Evolutionary conservation across 2,329 filamentous ascomycete genomes (phyloP).

Genomic region (Aphanoascus verrucosus): DNA sequence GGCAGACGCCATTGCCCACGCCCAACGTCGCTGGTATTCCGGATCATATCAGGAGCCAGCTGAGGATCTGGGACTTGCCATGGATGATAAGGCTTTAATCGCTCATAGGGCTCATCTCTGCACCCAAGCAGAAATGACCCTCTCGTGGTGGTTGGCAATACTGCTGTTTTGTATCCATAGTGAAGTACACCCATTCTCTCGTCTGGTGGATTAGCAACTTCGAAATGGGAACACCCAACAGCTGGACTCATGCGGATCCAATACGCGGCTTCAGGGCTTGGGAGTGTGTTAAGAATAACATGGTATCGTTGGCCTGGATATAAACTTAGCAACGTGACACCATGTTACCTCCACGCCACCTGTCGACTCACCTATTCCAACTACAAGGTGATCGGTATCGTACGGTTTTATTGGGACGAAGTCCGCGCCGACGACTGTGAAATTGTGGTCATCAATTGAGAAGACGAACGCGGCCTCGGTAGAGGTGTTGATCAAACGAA

Average conservation of each 20-base stretch:
- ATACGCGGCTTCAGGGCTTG: constrained; percentile 19
- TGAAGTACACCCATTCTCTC: constrained; percentile 44
- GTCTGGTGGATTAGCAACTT: constrained; percentile 29
- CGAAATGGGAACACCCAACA: constrained; percentile 27
- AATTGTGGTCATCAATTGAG: constrained; percentile 42
- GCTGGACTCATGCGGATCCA: constrained; percentile 40
- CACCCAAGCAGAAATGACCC: constrained; percentile 19
- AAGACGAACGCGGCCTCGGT: constrained; percentile 44
- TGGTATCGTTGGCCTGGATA: constrained; percentile 32
- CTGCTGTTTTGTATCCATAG: constrained; percentile 21
- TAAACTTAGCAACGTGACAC: constrained; percentile 1
- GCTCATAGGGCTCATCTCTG: constrained; percentile 20
- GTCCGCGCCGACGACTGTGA: constrained; percentile 50
- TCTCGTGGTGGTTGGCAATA: constrained; percentile 16
- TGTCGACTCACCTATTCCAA: constrained; percentile 33
- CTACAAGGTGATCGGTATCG: constrained; percentile 35
- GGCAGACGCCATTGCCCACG: constrained; percentile 10
- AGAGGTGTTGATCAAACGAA: constrained; percentile 33
- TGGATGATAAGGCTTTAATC: constrained; percentile 12
- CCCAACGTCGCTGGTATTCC: constrained; percentile 9
- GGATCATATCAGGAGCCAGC: neutral
- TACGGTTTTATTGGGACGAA: constrained; percentile 50
- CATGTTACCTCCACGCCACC: neutral
- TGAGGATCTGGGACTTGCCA: constrained; percentile 15
- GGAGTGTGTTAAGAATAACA: constrained; percentile 23